Evolutionary conservation across 208 protist genomes (phyloP), one percentile per base, ranked within the genome.

Genomic region (Leishmania lainsoni): DNA sequence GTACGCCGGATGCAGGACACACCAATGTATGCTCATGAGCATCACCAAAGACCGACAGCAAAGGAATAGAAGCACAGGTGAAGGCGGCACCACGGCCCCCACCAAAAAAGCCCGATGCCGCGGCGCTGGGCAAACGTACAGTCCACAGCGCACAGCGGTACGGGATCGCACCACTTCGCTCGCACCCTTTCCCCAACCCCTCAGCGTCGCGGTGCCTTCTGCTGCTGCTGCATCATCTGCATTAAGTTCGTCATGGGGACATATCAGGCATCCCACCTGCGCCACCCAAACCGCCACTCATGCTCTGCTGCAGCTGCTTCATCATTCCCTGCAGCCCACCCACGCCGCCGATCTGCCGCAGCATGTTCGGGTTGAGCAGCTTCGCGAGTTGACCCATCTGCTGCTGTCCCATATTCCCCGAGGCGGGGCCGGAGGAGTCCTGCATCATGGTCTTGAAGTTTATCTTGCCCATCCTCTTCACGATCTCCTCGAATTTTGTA

Each of bases 391-490:
- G 91, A 1, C 81, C 86, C 88, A 97, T 95, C 86, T 97, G 94
- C 79, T 97, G 92, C 80, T 97, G 92, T 5, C 92, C 92, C 83
- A 93, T 90, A 48, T 88, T 83, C 35, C 86, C 87, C 1, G 82
- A 85, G 29, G 90, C 72, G 75, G 95, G 68, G 42, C 90, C 89
- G 49, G 88, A 56, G 1, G 93, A 89, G 72, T 97, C 92, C 81
- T 95, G 87, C 86, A 87, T 91, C 90, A 98, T 93, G 51, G 92
- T 85, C 83, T 97, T 97, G 82, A 98, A 94, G 88, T 98, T 97
- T 75, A 96, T 86, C 88, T 97, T 97, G 39, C 93, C 93, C 87
- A 98, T 95, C 76, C 90, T 93, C 85, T 98, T 98, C 52, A 96
- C 92, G 48, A 98, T 86, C 72, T 97, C 94, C 83, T 97, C 94